Evolutionary conservation across 1,284 basidiomycete species (phyloP), one percentile per base, ranked within the genome.

Genomic region (Mrakiaceae sp.): DNA sequence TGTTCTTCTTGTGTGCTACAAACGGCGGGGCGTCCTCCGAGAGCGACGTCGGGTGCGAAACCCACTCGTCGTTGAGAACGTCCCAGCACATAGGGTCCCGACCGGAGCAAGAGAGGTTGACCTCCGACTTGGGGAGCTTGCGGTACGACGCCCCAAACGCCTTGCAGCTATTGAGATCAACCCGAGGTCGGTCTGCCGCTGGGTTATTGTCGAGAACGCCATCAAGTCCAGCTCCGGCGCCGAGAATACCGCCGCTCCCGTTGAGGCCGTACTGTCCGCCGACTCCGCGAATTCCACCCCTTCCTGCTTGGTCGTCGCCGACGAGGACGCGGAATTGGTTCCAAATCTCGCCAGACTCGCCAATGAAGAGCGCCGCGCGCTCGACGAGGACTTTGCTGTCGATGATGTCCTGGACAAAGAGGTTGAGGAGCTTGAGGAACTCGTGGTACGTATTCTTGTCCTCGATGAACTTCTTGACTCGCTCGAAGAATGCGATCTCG

Each of bases 1-100:
- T 83, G 75, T 97, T 99, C 80, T 98, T 98, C 81, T 95, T 95
- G 78, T 97, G 92, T 5, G 94, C 84, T 66, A 92, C 84, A 78
- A 98, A 98, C 1, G 90, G 90, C 1, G 89, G 84, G 70, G 96
- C 91, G 72, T 98, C 96, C 67, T 95, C 97, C 39, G 87, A 86
- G 16, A 90, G 91, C 91, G 92, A 97, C 0, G 91, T 95, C 1
- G 95, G 95, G 75, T 98, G 93, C 27, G 93, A 96, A 42, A 98
- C 90, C 90, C 92, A 96, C 70, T 87, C 83, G 72, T 97, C 92
- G 73, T 97, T 99, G 64, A 99, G 83, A 16, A 99, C 93, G 58
- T 92, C 94, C 77, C 93, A 90, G 75, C 91, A 96, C 69, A 98
- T 87, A 69, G 92, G 86, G 72, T 98, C 94, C 50, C 96, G 86